Evolutionary conservation across 345 rosid genomes (phyloP), one percentile per base, ranked within the genome.

Genomic region (Eucalyptus polybractea): DNA sequence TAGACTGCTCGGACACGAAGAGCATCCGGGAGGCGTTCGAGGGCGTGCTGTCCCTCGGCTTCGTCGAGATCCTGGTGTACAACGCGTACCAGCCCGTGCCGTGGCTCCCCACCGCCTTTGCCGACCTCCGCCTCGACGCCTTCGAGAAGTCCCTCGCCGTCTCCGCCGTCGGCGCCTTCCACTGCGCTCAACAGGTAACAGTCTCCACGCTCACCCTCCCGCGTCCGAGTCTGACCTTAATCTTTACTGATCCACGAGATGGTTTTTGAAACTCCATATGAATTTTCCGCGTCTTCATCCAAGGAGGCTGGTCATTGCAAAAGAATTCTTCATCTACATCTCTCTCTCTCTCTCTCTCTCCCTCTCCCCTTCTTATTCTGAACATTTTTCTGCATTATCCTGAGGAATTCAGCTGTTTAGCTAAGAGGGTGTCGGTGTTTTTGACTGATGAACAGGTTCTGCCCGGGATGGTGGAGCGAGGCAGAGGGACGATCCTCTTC

Each of bases 11-110:
- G 76, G 99, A 97, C 69, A 91, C 94, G 31, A 95, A 93, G 90
- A 97, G 99, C 87, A 94, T 97, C 67, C 94, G 95, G 91, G 98
- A 97, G 92, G 99, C 99, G 49, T 97, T 97, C 88, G 99, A 97
- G 93, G 99, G 99, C 37, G 99, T 97, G 33, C 94, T 97, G 29
- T 97, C 99, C 1, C 94, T 97, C 60, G 99, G 99, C 67, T 97
- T 95, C 53, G 96, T 97, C 25, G 97, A 97, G 91, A 95, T 97
- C 53, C 95, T 97, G 62, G 96, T 97, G 25, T 97, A 97, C 91
- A 97, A 97, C 94, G 99, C 99, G 7, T 92, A 96, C 87, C 94
- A 94, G 67, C 93, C 94, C 13, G 90, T 93, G 44, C 89, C 95
- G 44, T 87, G 91, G 92, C 90, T 90, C 47, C 96, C 99, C 53